Evolutionary conservation across 371 early-diverging fungal species (phyloP).

Genomic region (Apophysomyces sp.): DNA sequence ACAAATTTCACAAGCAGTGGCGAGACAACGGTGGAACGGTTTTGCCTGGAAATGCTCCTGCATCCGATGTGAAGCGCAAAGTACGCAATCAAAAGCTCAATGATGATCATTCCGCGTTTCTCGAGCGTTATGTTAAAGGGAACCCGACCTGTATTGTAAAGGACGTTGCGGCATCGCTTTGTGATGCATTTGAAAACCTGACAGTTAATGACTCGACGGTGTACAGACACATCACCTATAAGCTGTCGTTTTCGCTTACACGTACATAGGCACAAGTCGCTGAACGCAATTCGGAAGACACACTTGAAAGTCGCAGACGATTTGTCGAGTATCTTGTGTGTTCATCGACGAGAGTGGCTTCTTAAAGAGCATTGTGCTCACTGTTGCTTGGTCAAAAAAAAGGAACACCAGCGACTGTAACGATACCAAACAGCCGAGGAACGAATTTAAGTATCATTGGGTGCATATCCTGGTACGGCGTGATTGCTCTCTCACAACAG

Average conservation of each 20-base stretch:
- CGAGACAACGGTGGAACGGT: too few relatives aligned
- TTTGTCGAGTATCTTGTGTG: constrained; percentile 11
- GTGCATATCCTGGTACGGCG: neutral
- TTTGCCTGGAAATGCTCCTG: too few relatives aligned
- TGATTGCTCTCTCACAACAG: constrained; percentile 3
- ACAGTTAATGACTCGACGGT: constrained; percentile 14
- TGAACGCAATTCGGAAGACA: constrained; percentile 14
- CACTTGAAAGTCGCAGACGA: constrained; percentile 13
- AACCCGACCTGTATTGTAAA: constrained; percentile 17
- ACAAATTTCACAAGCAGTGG: too few relatives aligned
- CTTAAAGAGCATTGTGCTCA: neutral
- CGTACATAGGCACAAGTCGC: constrained; percentile 8
- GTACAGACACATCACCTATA: constrained; percentile 21
- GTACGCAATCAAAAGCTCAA: constrained; percentile 2
- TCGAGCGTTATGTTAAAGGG: constrained; percentile 9
- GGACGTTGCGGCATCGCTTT: constrained; percentile 13
- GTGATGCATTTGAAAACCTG: constrained; percentile 13
- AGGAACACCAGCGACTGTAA: neutral
- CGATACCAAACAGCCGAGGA: neutral
- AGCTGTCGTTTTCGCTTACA: constrained; percentile 18
- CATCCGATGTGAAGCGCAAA: too few relatives aligned
- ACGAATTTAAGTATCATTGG: constrained; percentile 6
- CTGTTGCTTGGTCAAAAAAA: constrained; percentile 8
- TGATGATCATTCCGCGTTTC: constrained; percentile 10
- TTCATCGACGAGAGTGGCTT: constrained; percentile 11